A percentile compares a stretch with the other conserved stretches of the same genome.
Evolutionary conservation across 2,329 filamentous ascomycete genomes (phyloP).

Genomic region (Helotiales sp.): DNA sequence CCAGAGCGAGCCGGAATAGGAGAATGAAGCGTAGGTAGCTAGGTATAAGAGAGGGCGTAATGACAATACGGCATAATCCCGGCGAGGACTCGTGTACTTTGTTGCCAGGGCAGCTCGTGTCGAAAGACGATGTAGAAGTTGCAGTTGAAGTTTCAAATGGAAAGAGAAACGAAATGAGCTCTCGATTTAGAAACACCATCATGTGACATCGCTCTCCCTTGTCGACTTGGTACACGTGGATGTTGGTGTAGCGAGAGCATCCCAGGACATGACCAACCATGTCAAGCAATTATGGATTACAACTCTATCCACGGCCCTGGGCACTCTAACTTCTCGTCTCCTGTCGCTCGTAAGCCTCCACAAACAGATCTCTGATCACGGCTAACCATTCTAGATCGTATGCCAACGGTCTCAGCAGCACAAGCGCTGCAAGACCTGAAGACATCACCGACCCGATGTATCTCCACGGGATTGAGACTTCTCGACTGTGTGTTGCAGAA

Average conservation of each 20-base stretch:
- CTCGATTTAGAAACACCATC: not conserved
- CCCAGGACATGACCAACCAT: slow-evolving; percentile 4
- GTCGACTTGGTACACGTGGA: not conserved
- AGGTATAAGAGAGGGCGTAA: too few relatives aligned
- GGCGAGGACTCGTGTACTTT: not conserved
- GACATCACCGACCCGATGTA: slow-evolving; percentile 53
- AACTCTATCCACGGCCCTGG: slow-evolving; percentile 64
- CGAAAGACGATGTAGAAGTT: not conserved
- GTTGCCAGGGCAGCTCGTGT: not conserved
- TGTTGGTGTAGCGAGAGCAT: not conserved
- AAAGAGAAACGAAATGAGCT: slow-evolving; percentile 8
- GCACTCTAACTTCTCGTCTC: slow-evolving; percentile 59
- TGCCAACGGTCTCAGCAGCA: slow-evolving; percentile 78
- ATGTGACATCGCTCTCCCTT: slow-evolving; percentile 3
- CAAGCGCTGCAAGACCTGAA: slow-evolving; percentile 69
- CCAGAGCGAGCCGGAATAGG: not conserved
- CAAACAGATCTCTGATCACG: not conserved
- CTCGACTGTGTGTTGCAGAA: slow-evolving; percentile 57
- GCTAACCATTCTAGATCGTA: slow-evolving; percentile 60
- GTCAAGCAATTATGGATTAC: slow-evolving; percentile 56
- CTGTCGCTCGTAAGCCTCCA: slow-evolving; percentile 36
- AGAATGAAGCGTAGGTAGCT: not conserved
- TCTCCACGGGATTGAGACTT: slow-evolving; percentile 60
- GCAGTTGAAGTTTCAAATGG: not conserved
- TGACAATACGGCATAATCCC: not conserved